Evolutionary conservation across 2,329 filamentous ascomycete species (phyloP), one percentile per base, ranked within the genome.

Genomic region (Verticillium dahliae): DNA sequence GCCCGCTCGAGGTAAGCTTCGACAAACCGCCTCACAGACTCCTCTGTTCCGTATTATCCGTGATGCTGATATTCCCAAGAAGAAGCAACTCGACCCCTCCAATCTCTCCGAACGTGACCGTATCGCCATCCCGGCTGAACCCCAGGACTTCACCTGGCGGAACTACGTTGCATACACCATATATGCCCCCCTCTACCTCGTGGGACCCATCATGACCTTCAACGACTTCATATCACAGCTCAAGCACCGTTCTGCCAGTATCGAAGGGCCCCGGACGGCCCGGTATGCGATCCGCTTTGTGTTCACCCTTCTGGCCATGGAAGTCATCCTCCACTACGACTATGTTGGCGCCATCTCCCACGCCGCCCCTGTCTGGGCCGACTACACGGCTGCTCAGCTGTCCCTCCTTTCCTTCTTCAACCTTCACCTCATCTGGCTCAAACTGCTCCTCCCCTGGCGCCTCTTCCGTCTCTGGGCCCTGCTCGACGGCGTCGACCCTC

Each of bases 401-500:
- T 90, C 87, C 70, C 87, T 99, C 78, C 84, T 99, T 13, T 95
- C 92, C 41, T 97, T 90, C 79, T 96, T 98, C 81, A 97, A 97
- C 75, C 87, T 99, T 13, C 91, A 97, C 77, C 87, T 97, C 72
- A 96, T 99, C 74, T 99, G 96, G 96, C 83, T 99, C 56, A 99
- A 99, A 74, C 86, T 99, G 1, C 86, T 99, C 4, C 86, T 99
- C 7, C 95, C 95, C 1, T 99, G 94, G 93, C 90, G 95, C n/a
- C 89, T 98, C 74, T 98, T 98, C 84, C 90, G 96, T 4, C 86
- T 99, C n/a, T 99, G 95, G 95, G 83, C 91, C 0, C 83, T 99
- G 4, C 72, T 93, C 15, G 95, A 99, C 73, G 91, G 91, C 64
- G 86, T 99, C 67, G 95, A 99, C 71, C 92, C 95, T 0, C 94